A percentile compares a stretch with the other conserved stretches of the same genome.
Evolutionary conservation across 495 filamentous ascomycete species (phyloP).

Genomic region (Opeltia flavorubescens): DNA sequence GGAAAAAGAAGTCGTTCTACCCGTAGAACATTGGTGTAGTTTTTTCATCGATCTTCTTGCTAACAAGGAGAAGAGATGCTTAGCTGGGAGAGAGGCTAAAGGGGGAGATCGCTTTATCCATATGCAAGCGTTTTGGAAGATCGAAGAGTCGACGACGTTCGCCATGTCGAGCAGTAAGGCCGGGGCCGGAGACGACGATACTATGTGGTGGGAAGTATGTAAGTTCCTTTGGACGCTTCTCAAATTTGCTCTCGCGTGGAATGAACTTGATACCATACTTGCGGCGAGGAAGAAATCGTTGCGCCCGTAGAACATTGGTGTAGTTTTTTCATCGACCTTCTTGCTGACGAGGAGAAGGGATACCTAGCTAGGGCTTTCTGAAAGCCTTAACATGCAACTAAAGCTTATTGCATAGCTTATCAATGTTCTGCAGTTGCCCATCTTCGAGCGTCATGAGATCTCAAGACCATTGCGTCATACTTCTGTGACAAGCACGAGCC

Average conservation of each 20-base stretch:
- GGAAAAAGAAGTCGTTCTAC: conserved; percentile 11
- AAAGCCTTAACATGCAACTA: conserved; percentile 59
- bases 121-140: background rate
- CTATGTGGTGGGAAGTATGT: background rate
- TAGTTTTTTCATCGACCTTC: conserved; percentile 8
- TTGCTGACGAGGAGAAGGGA: conserved; percentile 24
- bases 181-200: background rate
- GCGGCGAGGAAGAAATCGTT: conserved; percentile 8
- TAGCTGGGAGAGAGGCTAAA: background rate
- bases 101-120: background rate
- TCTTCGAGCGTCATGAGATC: conserved; percentile 59
- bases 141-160: conserved; percentile 10
- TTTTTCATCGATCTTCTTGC: conserved; percentile 7
- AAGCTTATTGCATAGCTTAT: conserved; percentile 50
- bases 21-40: conserved; percentile 12
- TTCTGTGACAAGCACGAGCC: no score
- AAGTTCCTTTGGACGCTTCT: background rate
- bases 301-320: conserved; percentile 11
- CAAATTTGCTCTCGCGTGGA: conserved; percentile 5
- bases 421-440: conserved; percentile 43
- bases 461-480: no score
- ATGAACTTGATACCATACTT: conserved; percentile 11
- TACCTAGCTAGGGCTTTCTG: conserved; percentile 25
- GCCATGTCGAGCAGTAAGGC: background rate
- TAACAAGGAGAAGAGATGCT: conserved; percentile 9